Conservation (phyloP, 2,329 filamentous ascomycete species). For the Rutstroemia sydowiana region DNA sequence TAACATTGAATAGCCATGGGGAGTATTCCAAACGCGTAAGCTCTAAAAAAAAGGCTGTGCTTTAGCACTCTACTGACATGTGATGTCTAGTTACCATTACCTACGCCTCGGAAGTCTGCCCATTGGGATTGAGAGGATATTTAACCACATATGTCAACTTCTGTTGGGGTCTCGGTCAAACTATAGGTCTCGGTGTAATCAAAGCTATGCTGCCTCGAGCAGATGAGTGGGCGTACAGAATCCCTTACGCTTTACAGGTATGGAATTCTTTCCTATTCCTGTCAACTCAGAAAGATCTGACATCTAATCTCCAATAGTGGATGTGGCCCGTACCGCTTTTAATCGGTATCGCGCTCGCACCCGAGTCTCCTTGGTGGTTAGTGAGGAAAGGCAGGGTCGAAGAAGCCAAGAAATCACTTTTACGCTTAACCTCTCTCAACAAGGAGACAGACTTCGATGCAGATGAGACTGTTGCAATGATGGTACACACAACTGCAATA, state of each 20-base stretch:
- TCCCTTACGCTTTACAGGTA: conserved; percentile 41
- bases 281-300: not conserved
- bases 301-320: not conserved
- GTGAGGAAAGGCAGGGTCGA: conserved; percentile 37
- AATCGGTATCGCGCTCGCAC: conserved; percentile 38
- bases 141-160: conserved; percentile 49
- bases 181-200: conserved; percentile 44
- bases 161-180: conserved; percentile 46
- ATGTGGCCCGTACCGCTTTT: conserved; percentile 38
- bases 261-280: not conserved
- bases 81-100: conserved; percentile 2
- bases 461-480: conserved; percentile 44
- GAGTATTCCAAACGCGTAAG: conserved; percentile 40
- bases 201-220: conserved; percentile 37
- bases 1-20: conserved; percentile 32
- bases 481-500: conserved; percentile 49
- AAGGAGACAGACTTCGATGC: conserved; percentile 39
- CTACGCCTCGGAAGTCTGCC: conserved; percentile 44
- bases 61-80: not conserved
- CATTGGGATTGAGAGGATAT: conserved; percentile 47
- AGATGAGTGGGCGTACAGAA: conserved; percentile 44
- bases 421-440: conserved; percentile 29
- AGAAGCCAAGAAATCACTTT: conserved; percentile 34
- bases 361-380: conserved; percentile 44
- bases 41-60: not conserved